These are phyloP conservation scores for Sarocladium kiliense DNA, from an alignment of 2,329 filamentous ascomycete species.

Conservation along the genomic window DNA sequence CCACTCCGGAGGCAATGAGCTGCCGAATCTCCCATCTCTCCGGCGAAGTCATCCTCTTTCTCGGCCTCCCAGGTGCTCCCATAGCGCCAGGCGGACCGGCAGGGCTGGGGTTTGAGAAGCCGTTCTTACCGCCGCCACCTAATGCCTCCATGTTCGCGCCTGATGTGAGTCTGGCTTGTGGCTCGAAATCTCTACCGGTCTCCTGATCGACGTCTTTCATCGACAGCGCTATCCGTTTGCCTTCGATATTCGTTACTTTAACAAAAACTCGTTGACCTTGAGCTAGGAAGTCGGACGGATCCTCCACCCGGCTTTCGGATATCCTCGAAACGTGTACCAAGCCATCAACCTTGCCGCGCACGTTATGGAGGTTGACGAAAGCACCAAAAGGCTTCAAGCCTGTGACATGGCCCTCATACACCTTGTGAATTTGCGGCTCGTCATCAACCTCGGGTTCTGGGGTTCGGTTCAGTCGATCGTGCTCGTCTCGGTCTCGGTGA, in stretches of 20 bases:
- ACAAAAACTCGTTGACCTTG: constrained; percentile 83
- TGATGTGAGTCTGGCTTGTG: constrained; percentile 72
- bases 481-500: constrained; percentile 35
- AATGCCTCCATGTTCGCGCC: constrained; percentile 86
- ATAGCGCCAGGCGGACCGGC: constrained; percentile 32
- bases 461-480: constrained; percentile 57
- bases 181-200: constrained; percentile 77
- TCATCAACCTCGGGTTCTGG: constrained; percentile 77
- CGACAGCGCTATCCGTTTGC: constrained; percentile 75
- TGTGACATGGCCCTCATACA: constrained; percentile 86
- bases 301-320: constrained; percentile 80
- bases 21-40: constrained; percentile 98
- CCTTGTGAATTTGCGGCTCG: constrained; percentile 72
- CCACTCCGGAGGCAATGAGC: constrained; percentile 89
- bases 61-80: constrained; percentile 50
- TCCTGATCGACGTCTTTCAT: constrained; percentile 97
- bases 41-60: constrained; percentile 92
- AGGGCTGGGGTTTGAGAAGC: constrained; percentile 38
- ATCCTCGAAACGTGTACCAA: constrained; percentile 92
- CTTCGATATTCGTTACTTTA: constrained; percentile 85
- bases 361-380: constrained; percentile 86
- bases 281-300: constrained; percentile 82
- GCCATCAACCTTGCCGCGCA: constrained; percentile 85
- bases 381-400: constrained; percentile 93
- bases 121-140: constrained; percentile 57